A percentile compares a stretch with the other conserved stretches of the same genome.
These are phyloP conservation scores for Chaetomium sp. DNA, from an alignment of 2,329 filamentous ascomycete genomes.

Conservation along the genomic window DNA sequence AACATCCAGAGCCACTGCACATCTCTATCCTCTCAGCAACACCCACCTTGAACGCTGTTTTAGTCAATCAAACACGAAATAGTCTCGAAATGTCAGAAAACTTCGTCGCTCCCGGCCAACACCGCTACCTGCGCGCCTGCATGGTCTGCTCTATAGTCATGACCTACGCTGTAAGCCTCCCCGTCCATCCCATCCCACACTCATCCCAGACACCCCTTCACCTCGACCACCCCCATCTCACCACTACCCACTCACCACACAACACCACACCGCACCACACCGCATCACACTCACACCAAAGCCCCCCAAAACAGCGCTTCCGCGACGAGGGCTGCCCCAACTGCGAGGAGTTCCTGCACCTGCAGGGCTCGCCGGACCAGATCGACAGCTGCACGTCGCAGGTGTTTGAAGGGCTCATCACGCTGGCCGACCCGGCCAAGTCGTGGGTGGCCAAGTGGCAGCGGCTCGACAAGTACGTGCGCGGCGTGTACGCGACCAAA, in stretches of 20 bases:
- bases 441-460: slow-evolving; percentile 99
- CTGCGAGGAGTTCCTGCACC: slow-evolving; percentile 89
- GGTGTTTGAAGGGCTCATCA: slow-evolving; percentile 91
- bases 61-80: slow-evolving; percentile 17
- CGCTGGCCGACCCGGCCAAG: slow-evolving; percentile 75
- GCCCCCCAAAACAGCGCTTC: slow-evolving; percentile 66
- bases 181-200: not conserved
- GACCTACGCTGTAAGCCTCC: slow-evolving; percentile 65
- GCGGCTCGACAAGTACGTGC: slow-evolving; percentile 82
- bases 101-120: slow-evolving; percentile 73
- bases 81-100: slow-evolving; percentile 52
- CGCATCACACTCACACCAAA: not conserved
- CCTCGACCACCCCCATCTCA: not conserved
- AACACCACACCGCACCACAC: not conserved
- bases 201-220: not conserved
- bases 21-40: not conserved
- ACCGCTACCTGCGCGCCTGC: slow-evolving; percentile 89
- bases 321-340: slow-evolving; percentile 88
- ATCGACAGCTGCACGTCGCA: slow-evolving; percentile 93
- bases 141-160: slow-evolving; percentile 98
- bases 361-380: slow-evolving; percentile 74
- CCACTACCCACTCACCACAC: not conserved
- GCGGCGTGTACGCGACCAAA: slow-evolving; percentile 91
- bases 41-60: not conserved
- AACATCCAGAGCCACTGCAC: not conserved